phyloP scores from a whole-genome alignment of 805 yeast species.

The Clavispora fructus region DNA sequence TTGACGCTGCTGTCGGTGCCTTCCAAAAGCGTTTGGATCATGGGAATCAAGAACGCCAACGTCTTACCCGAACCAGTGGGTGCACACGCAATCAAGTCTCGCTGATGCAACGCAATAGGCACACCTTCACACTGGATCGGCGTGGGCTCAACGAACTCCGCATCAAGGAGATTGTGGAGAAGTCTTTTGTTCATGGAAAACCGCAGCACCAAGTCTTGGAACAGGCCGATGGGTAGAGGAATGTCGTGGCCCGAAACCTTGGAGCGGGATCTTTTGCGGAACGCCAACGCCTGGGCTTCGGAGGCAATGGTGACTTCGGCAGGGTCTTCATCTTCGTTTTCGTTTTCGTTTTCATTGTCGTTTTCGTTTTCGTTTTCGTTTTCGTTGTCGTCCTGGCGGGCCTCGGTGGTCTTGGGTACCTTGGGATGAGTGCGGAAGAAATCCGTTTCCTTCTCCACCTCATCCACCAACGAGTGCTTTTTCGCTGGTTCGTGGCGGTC shows the following conservation, averaged over 20 bases:
- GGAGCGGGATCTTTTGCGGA: constrained; percentile 57
- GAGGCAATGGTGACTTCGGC: constrained; percentile 41
- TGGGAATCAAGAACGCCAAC: constrained; percentile 79
- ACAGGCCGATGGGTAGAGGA: constrained; percentile 89
- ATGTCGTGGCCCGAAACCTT: constrained; percentile 80
- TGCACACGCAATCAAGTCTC: constrained; percentile 89
- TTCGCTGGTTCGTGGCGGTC: constrained; percentile 22
- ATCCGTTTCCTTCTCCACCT: constrained; percentile 71
- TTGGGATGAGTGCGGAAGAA: constrained; percentile 62
- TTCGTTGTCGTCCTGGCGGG: constrained; percentile 15
- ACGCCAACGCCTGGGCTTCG: constrained; percentile 52
- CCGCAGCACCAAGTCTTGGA: constrained; percentile 69
- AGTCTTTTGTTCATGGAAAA: constrained; percentile 59
- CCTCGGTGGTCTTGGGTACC: neutral
- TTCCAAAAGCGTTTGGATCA: constrained; percentile 49
- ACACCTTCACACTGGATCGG: constrained; percentile 90
- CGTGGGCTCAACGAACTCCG: constrained; percentile 81
- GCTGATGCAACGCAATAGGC: constrained; percentile 61
- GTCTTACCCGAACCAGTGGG: constrained; percentile 99
- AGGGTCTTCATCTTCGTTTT: constrained; percentile 18
- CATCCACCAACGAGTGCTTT: constrained; percentile 28
- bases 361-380: constrained; percentile 21
- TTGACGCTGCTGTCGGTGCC: constrained; percentile 19
- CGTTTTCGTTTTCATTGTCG: constrained; percentile 17
- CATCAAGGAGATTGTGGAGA: constrained; percentile 56